Evolutionary conservation across 2,329 filamentous ascomycete species (phyloP).

Genomic region (Dichotomopilus funicola): DNA sequence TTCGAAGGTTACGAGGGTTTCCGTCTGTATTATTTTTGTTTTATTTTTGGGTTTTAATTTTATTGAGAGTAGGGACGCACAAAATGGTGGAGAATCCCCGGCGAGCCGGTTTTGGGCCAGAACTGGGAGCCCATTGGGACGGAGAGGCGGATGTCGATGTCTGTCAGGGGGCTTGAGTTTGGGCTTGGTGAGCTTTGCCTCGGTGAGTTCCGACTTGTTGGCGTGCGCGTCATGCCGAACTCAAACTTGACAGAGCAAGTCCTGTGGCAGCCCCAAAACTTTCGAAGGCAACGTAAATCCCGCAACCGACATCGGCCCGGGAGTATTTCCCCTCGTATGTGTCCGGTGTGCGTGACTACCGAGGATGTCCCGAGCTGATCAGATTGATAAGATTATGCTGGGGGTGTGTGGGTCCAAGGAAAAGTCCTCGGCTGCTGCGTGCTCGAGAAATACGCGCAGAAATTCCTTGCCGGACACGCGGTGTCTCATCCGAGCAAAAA

Average conservation of each 20-base stretch:
- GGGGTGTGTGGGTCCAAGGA: too few relatives aligned
- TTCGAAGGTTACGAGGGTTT: conserved; percentile 34
- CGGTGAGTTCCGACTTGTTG: too few relatives aligned
- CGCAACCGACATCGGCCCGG: background rate
- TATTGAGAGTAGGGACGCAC: conserved; percentile 15
- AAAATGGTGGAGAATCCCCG: conserved; percentile 30
- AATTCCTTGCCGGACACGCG: too few relatives aligned
- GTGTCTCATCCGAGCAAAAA: too few relatives aligned
- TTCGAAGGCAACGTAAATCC: too few relatives aligned
- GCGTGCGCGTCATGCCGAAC: too few relatives aligned
- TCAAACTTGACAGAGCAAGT: background rate
- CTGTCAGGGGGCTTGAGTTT: background rate
- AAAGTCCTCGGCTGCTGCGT: too few relatives aligned
- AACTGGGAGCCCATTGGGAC: conserved; percentile 26
- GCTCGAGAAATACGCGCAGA: too few relatives aligned
- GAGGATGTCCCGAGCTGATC: conserved; percentile 2
- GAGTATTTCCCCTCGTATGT: background rate
- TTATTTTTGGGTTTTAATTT: too few relatives aligned
- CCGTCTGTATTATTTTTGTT: conserved; percentile 26
- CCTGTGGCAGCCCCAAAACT: background rate
- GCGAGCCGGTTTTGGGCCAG: conserved; percentile 30
- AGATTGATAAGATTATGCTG: conserved; percentile 17
- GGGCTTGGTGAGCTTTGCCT: too few relatives aligned
- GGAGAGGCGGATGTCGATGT: background rate
- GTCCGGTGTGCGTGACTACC: background rate